Base-by-base conservation (phyloP, 2,329 filamentous ascomycete species). In the Cercospora janseana region DNA sequence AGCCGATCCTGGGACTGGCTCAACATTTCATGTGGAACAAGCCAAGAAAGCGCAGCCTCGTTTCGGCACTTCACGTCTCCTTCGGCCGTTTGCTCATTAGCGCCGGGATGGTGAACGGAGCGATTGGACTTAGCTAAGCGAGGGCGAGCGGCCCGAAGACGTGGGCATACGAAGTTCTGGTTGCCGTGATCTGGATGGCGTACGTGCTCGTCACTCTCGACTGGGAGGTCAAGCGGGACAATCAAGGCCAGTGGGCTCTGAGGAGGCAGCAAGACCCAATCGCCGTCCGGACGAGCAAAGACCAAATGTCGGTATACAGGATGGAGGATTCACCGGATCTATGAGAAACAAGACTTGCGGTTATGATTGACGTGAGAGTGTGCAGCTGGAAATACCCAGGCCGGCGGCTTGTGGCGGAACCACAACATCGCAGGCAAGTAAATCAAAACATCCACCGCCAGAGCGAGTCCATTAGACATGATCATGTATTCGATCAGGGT, bases 51-150 rank as follows among this genome's bases (percentile, higher is more conserved):
- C 74, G 75, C 26, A 75, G 72, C 1, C 54, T 71, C 5, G 75
- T 72, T 62, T 76, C 75, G 0, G 70, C 75, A 50, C 60, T 63
- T 3, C 65, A 66, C 44, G 45, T 66, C 37, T 57, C 49, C 21
- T 53, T 61, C 5, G 65, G 65, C 6, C 56, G 65, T 6, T 46
- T 59, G 16, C 68, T 75, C 16, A 72, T 82, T 9, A 67, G 72
- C 0, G 64, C 81, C 1, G 79, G 76, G 3, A 76, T 80, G 49
- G 69, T 81, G 61, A 81, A 81, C 59, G 79, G 76, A n/a, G 79
- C 78, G 0, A 63, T 81, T 1, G 79, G 79, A 0, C 71, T 81
- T 28, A 64, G 68, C 50, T 65, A 79, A 13, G 73, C 75, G 67
- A 72, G 69, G 67, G 37, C 61, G 56, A 15, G 27, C 9, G 21